Evolutionary conservation across 495 filamentous ascomycete species (phyloP).

Genomic region (Mytilinidion resinicola): DNA sequence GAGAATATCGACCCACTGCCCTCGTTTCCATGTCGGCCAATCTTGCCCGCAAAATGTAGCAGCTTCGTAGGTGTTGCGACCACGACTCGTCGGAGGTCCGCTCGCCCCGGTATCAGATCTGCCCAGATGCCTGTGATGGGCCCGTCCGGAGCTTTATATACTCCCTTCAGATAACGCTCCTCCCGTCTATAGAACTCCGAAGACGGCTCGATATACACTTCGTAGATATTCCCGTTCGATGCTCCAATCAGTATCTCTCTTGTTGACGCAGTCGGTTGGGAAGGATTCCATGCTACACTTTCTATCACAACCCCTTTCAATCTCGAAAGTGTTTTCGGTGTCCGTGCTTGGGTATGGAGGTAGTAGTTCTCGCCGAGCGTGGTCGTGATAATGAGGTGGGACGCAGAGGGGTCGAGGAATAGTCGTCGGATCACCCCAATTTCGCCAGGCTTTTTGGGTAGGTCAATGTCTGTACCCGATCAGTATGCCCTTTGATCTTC

Average conservation of each 20-base stretch:
- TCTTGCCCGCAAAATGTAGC: slow-evolving; percentile 70
- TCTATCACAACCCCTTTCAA: slow-evolving; percentile 84
- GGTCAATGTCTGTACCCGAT: slow-evolving; percentile 70
- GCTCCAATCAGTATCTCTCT: slow-evolving; percentile 91
- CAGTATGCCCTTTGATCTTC: not conserved
- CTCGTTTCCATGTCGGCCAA: slow-evolving; percentile 66
- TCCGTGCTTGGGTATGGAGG: slow-evolving; percentile 86
- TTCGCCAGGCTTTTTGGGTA: slow-evolving; percentile 88
- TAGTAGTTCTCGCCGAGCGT: slow-evolving; percentile 95
- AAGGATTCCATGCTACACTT: slow-evolving; percentile 89
- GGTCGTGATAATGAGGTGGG: slow-evolving; percentile 86
- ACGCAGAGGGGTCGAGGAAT: slow-evolving; percentile 95
- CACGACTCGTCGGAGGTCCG: slow-evolving; percentile 68
- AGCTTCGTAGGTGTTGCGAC: slow-evolving; percentile 69
- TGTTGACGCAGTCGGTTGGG: slow-evolving; percentile 90
- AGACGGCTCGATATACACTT: slow-evolving; percentile 89
- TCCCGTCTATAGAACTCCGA: slow-evolving; percentile 91
- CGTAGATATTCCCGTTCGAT: slow-evolving; percentile 88
- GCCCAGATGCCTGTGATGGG: slow-evolving; percentile 76
- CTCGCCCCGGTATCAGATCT: slow-evolving; percentile 58
- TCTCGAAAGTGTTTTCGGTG: slow-evolving; percentile 72
- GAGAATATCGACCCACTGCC: slow-evolving; percentile 76
- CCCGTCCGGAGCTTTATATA: slow-evolving; percentile 73
- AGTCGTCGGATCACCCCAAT: slow-evolving; percentile 85
- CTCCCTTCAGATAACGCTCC: slow-evolving; percentile 77